These are phyloP conservation scores for Apocynum venetum DNA, from an alignment of 257 asterid species.

Conservation along the genomic window DNA sequence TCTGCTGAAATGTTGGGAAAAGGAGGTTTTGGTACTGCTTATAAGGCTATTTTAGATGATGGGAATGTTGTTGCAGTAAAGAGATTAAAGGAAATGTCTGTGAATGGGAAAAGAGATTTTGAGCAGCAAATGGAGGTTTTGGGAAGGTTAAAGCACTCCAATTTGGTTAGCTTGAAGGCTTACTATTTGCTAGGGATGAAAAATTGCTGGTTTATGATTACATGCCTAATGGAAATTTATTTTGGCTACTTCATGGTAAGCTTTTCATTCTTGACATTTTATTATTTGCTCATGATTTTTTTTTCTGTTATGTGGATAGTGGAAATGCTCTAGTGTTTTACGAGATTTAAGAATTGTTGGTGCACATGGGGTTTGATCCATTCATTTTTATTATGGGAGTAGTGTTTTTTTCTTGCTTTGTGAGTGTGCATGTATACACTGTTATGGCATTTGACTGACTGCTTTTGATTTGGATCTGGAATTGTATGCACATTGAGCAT, in stretches of 20 bases:
- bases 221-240: conserved; percentile 81
- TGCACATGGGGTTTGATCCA: conserved; percentile 18
- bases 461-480: not conserved
- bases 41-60: conserved; percentile 80
- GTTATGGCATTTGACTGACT: not conserved
- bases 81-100: conserved; percentile 64
- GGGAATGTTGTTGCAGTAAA: conserved; percentile 83
- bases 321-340: not conserved
- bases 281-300: not conserved
- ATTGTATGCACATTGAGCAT: not conserved
- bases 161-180: conserved; percentile 74
- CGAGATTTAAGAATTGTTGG: not conserved
- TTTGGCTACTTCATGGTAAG: conserved; percentile 95
- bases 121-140: conserved; percentile 87
- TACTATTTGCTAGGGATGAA: conserved; percentile 79
- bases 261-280: not conserved
- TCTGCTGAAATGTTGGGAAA: conserved; percentile 94
- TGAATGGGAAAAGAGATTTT: conserved; percentile 61
- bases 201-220: conserved; percentile 70
- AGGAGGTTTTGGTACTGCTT: conserved; percentile 87
- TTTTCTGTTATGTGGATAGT: not conserved
- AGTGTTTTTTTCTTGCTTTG: conserved; percentile 1
- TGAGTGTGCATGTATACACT: conserved; percentile 1
- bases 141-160: conserved; percentile 70
- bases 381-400: not conserved